A percentile compares a stretch with the other conserved stretches of the same genome.
Evolutionary conservation across 2,329 filamentous ascomycete species (phyloP).

Genomic region (Grosmannia clavigera): DNA sequence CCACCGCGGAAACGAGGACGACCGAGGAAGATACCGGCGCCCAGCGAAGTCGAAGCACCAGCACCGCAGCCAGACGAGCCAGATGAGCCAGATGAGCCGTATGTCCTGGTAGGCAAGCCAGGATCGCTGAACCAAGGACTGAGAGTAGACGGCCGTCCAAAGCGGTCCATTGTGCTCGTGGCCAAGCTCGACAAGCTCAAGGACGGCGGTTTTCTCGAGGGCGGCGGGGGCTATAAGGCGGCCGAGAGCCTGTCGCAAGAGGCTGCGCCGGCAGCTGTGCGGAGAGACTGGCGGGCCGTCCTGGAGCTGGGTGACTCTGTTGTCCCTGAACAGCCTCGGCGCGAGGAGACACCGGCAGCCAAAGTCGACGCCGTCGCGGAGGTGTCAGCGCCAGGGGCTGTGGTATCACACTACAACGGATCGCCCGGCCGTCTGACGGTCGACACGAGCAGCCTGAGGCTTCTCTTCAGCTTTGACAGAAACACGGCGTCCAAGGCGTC

Average conservation of each 20-base stretch:
- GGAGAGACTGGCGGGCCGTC: neutral
- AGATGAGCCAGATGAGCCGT: neutral
- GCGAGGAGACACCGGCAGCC: neutral
- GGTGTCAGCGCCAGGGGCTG: neutral
- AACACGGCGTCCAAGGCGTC: neutral
- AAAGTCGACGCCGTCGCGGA: neutral
- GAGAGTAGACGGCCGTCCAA: constrained; percentile 18
- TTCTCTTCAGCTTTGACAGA: constrained; percentile 12
- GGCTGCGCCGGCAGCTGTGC: neutral
- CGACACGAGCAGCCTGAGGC: neutral
- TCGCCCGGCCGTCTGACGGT: constrained; percentile 14
- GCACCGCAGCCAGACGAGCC: neutral
- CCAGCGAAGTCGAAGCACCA: neutral
- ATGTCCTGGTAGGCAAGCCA: constrained; percentile 16
- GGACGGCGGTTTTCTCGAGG: constrained; percentile 6
- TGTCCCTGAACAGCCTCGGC: neutral
- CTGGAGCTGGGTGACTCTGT: neutral
- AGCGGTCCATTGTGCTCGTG: constrained; percentile 19
- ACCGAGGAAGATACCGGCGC: neutral
- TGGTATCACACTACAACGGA: constrained; percentile 9
- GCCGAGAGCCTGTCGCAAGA: neutral
- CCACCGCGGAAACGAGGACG: constrained; percentile 4
- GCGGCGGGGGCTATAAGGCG: constrained; percentile 1
- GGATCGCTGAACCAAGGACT: constrained; percentile 15
- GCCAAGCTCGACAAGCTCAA: constrained; percentile 19